phyloP scores from a whole-genome alignment of 2,329 filamentous ascomycete species.

The Amphichorda felina region DNA sequence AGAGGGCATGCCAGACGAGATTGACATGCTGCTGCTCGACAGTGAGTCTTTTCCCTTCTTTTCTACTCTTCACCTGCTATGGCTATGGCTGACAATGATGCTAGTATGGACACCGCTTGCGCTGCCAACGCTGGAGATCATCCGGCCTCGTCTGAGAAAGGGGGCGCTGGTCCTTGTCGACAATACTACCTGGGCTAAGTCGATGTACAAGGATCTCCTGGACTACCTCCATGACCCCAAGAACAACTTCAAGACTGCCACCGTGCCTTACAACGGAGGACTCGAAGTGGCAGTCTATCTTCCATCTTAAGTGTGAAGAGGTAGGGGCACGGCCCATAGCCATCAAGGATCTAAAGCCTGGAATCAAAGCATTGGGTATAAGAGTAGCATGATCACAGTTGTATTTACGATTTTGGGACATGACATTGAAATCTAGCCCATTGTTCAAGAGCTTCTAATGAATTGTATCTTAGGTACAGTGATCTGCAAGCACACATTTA shows the following conservation, averaged over 20 bases:
- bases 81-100: neutral
- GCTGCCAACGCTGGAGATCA: constrained; percentile 34
- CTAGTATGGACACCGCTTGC: constrained; percentile 44
- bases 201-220: constrained; percentile 33
- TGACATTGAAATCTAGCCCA: too few species aligned
- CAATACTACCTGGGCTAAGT: constrained; percentile 27
- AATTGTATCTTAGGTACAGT: too few species aligned
- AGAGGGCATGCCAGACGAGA: constrained; percentile 28
- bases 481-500: too few species aligned
- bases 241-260: constrained; percentile 33
- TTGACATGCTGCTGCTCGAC: constrained; percentile 49
- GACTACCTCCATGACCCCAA: constrained; percentile 28
- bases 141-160: constrained; percentile 28
- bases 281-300: constrained; percentile 15
- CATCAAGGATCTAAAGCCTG: too few species aligned
- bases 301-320: too few species aligned
- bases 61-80: neutral
- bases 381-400: too few species aligned
- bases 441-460: too few species aligned
- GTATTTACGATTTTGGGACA: too few species aligned
- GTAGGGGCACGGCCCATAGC: too few species aligned
- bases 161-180: constrained; percentile 38
- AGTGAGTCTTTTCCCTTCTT: constrained; percentile 32
- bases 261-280: constrained; percentile 17
- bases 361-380: too few species aligned